Conservation (phyloP, 2,329 filamentous ascomycete genomes). For the Neoarthrinium moseri region DNA sequence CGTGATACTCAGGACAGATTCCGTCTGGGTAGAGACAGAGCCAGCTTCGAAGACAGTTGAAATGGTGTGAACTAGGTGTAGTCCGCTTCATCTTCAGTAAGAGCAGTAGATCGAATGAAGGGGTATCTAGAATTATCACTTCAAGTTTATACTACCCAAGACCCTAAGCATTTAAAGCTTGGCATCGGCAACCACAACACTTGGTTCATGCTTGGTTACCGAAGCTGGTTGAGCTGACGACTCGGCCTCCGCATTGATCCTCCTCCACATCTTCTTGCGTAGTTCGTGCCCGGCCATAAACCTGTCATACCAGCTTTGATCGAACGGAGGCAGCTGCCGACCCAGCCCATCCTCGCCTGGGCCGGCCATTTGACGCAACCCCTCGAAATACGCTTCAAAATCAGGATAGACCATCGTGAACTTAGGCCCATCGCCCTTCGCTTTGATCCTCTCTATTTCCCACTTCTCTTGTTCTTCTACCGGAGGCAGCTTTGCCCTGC, state of each 20-base stretch:
- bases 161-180: too few relatives aligned
- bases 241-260: slow-evolving; percentile 40
- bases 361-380: slow-evolving; percentile 47
- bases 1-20: too few relatives aligned
- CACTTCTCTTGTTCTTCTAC: slow-evolving; percentile 49
- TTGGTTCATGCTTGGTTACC: too few relatives aligned
- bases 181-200: too few relatives aligned
- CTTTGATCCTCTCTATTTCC: slow-evolving; percentile 54
- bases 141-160: too few relatives aligned
- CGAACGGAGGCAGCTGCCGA: slow-evolving; percentile 42
- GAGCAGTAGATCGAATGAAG: too few relatives aligned
- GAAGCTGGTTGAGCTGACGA: neutral
- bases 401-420: slow-evolving; percentile 60
- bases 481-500: slow-evolving; percentile 49
- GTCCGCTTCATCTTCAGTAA: too few relatives aligned
- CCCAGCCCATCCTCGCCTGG: slow-evolving; percentile 41
- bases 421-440: slow-evolving; percentile 53
- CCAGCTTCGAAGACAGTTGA: too few relatives aligned
- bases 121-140: too few relatives aligned
- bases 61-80: too few relatives aligned
- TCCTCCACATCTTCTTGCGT: slow-evolving; percentile 58
- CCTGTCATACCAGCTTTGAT: slow-evolving; percentile 42
- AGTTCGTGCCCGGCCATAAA: slow-evolving; percentile 56
- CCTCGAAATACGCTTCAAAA: slow-evolving; percentile 66
- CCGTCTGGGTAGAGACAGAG: too few relatives aligned